These are phyloP conservation scores for Metschnikowia borealis DNA, from an alignment of 805 yeast species.

Conservation along the genomic window DNA sequence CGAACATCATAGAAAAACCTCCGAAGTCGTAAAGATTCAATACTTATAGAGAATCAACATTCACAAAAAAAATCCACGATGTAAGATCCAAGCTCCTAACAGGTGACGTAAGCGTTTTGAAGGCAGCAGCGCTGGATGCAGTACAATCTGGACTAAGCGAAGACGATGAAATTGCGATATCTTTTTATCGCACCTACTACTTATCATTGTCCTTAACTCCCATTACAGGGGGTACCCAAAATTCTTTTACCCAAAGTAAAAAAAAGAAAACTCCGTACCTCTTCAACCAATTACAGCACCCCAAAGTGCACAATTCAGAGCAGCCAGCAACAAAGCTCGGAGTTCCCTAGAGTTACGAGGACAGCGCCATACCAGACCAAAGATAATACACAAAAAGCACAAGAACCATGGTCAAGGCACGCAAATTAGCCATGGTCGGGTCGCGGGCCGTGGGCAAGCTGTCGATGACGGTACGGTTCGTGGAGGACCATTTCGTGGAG, in stretches of 20 bases:
- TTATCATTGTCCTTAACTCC: neutral
- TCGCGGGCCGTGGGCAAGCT: conserved; percentile 87
- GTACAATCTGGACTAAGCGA: conserved; percentile 1
- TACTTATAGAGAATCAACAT: too few relatives aligned
- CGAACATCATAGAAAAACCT: too few relatives aligned
- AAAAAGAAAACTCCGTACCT: too few relatives aligned
- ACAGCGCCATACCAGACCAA: too few relatives aligned
- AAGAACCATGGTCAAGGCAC: conserved; percentile 42
- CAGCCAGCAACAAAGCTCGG: too few relatives aligned
- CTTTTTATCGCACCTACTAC: conserved; percentile 1
- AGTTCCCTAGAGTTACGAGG: too few relatives aligned
- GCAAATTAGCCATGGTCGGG: conserved; percentile 84
- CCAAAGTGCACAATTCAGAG: too few relatives aligned
- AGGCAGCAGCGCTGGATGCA: neutral
- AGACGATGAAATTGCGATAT: conserved; percentile 2
- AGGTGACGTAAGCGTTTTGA: neutral
- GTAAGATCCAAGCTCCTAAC: too few relatives aligned
- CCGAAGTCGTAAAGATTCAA: neutral
- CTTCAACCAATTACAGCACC: too few relatives aligned
- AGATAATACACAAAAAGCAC: neutral
- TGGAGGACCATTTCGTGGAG: conserved; percentile 85
- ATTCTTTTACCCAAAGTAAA: neutral
- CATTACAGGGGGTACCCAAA: neutral
- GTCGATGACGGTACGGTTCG: conserved; percentile 77
- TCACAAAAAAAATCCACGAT: too few relatives aligned